Percentiles rank a stretch among this genome's conserved stretches.
These are phyloP conservation scores for Bipolaris zeicola DNA, from an alignment of 2,329 filamentous ascomycete genomes.

Conservation along the genomic window DNA sequence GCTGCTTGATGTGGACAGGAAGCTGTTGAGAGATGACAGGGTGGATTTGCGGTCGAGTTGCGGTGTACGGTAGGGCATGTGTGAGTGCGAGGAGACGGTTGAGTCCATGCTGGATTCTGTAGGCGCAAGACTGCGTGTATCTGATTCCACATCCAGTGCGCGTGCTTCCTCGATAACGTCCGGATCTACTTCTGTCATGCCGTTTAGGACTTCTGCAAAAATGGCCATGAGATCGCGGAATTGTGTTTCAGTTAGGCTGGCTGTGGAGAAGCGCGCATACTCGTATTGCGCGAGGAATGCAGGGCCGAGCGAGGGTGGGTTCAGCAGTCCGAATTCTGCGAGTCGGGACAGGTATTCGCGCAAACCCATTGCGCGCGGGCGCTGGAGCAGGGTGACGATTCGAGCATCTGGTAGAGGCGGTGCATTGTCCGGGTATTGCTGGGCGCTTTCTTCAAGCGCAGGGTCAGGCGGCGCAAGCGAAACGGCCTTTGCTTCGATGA, in stretches of 20 bases:
- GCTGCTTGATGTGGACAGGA: conserved; percentile 16
- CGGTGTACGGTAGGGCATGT: conserved; percentile 36
- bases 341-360: conserved; percentile 80
- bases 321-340: conserved; percentile 67
- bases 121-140: conserved; percentile 42
- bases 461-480: conserved; percentile 72
- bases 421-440: conserved; percentile 32
- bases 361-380: conserved; percentile 72
- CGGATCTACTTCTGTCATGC: conserved; percentile 70
- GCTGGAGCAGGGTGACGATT: conserved; percentile 72
- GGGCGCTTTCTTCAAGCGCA: conserved; percentile 36
- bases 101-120: conserved; percentile 30
- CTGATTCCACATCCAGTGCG: conserved; percentile 32
- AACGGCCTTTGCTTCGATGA: conserved; percentile 93
- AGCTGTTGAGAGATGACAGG: conserved; percentile 24
- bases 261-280: conserved; percentile 78
- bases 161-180: conserved; percentile 56
- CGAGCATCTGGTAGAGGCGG: conserved; percentile 63
- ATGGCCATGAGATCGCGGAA: conserved; percentile 83
- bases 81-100: conserved; percentile 30
- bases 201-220: conserved; percentile 79
- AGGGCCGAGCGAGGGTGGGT: conserved; percentile 55
- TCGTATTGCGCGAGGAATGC: conserved; percentile 81
- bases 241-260: conserved; percentile 68
- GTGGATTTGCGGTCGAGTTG: conserved; percentile 31